Conservation (phyloP, 352 stramenopile species). For the Globisporangium acanthophoron region DNA sequence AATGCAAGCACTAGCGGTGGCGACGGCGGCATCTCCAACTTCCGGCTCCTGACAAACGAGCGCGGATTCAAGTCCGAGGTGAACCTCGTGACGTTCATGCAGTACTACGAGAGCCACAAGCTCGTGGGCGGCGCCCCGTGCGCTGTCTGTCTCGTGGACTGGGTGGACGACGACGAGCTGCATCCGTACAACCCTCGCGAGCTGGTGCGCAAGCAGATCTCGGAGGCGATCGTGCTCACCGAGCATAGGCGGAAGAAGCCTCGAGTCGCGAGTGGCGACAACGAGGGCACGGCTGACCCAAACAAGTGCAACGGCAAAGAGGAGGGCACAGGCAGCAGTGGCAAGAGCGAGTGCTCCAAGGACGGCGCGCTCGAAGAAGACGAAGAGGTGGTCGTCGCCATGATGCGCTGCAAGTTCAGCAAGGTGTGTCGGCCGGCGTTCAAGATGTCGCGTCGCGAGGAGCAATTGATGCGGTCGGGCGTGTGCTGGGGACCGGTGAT, state of each 20-base stretch:
- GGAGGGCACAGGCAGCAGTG: too few relatives aligned
- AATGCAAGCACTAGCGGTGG: too few relatives aligned
- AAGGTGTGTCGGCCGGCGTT: too few relatives aligned
- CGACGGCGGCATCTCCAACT: constrained; percentile 20
- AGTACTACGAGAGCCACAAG: constrained; percentile 5
- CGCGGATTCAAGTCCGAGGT: neutral
- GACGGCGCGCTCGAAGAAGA: too few relatives aligned
- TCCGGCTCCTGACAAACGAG: constrained; percentile 22
- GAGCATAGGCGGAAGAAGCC: neutral
- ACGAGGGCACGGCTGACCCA: too few relatives aligned
- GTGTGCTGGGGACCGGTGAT: too few relatives aligned
- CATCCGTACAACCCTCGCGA: neutral
- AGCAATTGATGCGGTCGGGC: too few relatives aligned
- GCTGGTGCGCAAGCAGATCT: constrained; percentile 4
- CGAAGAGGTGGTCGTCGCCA: too few relatives aligned
- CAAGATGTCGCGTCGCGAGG: too few relatives aligned
- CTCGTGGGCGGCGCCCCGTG: neutral
- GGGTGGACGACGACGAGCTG: constrained; percentile 6
- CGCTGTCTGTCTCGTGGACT: neutral
- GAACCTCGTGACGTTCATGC: constrained; percentile 1
- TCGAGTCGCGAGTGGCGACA: too few relatives aligned
- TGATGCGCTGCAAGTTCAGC: neutral
- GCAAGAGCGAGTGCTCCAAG: neutral
- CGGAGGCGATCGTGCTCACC: neutral
- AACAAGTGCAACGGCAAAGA: too few relatives aligned